Conservation (phyloP, 2,329 filamentous ascomycete species). For the Colletotrichum plurivorum region DNA sequence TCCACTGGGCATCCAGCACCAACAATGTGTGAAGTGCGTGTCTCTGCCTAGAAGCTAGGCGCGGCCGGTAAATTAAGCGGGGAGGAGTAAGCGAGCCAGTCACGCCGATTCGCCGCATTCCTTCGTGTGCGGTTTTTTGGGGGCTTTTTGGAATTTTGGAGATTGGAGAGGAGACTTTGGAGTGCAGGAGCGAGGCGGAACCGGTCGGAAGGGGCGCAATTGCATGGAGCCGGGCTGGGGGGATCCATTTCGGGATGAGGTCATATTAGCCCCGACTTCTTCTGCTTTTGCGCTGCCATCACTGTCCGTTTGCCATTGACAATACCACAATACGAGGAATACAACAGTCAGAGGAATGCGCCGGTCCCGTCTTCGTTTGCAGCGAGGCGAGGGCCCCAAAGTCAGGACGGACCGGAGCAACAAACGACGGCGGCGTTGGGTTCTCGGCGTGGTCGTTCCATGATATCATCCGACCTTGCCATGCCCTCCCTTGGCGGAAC, state of each 20-base stretch:
- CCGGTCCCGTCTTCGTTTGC: neutral
- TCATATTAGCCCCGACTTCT: conserved; percentile 3
- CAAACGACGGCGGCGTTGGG: neutral
- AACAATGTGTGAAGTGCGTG: too few species aligned
- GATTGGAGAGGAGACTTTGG: neutral
- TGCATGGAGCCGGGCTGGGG: conserved; percentile 8
- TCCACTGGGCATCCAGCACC: neutral
- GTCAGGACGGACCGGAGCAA: neutral
- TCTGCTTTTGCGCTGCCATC: too few species aligned
- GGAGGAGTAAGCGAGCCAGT: conserved; percentile 1
- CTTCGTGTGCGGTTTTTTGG: too few species aligned
- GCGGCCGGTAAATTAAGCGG: conserved; percentile 25
- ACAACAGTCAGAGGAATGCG: neutral
- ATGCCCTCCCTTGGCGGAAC: conserved; percentile 36
- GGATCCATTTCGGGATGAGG: conserved; percentile 3
- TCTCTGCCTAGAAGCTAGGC: conserved; percentile 30
- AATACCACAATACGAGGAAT: too few species aligned
- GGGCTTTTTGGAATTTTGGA: neutral
- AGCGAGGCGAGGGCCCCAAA: neutral
- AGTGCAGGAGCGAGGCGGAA: conserved; percentile 14
- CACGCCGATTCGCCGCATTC: neutral
- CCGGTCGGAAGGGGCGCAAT: conserved; percentile 26
- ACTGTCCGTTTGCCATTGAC: too few species aligned
- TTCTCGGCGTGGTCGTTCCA: conserved; percentile 33
- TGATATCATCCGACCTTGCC: conserved; percentile 37